Percentiles rank a stretch among this genome's conserved stretches.
Conservation (phyloP, 2,329 filamentous ascomycete genomes). For the Botrytis byssoidea region DNA sequence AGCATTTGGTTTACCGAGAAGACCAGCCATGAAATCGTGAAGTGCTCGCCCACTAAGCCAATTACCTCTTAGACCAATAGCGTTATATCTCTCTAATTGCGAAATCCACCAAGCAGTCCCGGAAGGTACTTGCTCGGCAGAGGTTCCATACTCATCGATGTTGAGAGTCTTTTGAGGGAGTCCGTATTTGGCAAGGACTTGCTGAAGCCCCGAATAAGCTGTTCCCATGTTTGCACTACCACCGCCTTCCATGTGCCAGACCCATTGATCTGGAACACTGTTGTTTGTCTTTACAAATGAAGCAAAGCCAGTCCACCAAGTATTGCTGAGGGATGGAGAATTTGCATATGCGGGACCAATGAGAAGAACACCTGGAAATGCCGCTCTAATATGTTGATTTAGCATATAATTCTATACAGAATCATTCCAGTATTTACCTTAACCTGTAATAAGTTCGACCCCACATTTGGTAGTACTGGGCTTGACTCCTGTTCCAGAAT, state of each 20-base stretch:
- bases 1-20: conserved; percentile 30
- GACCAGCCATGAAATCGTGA: conserved; percentile 29
- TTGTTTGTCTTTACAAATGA: conserved; percentile 40
- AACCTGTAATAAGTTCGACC: conserved; percentile 42
- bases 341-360: conserved; percentile 43
- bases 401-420: conserved; percentile 22
- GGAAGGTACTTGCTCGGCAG: conserved; percentile 24
- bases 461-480: conserved; percentile 46
- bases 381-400: conserved; percentile 10
- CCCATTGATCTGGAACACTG: conserved; percentile 45
- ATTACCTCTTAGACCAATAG: conserved; percentile 27
- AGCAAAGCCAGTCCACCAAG: conserved; percentile 46
- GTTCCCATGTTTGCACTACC: conserved; percentile 13
- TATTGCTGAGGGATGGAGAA: conserved; percentile 37
- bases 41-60: conserved; percentile 24
- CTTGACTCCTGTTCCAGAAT: conserved; percentile 41
- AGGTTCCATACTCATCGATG: conserved; percentile 29
- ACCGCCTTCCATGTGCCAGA: conserved; percentile 45
- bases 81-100: conserved; percentile 27
- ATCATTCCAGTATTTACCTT: conserved; percentile 36
- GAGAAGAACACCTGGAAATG: conserved; percentile 31
- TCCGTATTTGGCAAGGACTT: conserved; percentile 29
- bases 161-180: conserved; percentile 24
- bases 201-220: conserved; percentile 32
- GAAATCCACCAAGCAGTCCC: conserved; percentile 27